Evolutionary conservation across 225 moss, liverwort and hornwort genomes (phyloP).

Genomic region (Polytrichum formosum): DNA sequence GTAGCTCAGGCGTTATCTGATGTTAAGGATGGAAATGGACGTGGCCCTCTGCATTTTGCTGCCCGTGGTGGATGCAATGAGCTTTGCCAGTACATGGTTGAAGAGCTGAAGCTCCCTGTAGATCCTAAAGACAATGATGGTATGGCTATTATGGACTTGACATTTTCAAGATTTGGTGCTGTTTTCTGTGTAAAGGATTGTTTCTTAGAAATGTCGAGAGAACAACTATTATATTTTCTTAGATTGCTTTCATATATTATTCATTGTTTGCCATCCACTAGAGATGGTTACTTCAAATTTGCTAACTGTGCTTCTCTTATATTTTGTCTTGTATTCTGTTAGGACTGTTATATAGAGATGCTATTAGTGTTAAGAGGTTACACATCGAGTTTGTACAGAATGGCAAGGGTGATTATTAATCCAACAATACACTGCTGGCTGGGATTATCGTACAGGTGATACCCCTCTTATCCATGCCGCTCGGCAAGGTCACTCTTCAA

Average conservation of each 20-base stretch:
- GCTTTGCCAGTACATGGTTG: slow-evolving; percentile 75
- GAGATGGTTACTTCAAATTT: too few relatives aligned
- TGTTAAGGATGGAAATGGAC: slow-evolving; percentile 90
- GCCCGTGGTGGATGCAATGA: slow-evolving; percentile 73
- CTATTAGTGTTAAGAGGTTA: too few relatives aligned
- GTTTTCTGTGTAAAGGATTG: background rate
- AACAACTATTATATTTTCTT: background rate
- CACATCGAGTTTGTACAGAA: too few relatives aligned
- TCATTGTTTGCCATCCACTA: background rate
- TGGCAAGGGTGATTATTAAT: too few relatives aligned
- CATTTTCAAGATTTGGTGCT: background rate
- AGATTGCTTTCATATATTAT: background rate
- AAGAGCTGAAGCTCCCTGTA: slow-evolving; percentile 75
- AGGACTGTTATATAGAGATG: too few relatives aligned
- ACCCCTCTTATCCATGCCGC: slow-evolving; percentile 96
- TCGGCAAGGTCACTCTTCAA: slow-evolving; percentile 67
- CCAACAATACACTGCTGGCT: too few relatives aligned
- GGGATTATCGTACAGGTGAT: slow-evolving; percentile 59
- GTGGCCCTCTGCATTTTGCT: slow-evolving; percentile 87
- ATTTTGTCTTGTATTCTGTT: background rate
- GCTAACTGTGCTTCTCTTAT: background rate
- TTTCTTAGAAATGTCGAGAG: background rate
- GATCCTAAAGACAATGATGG: slow-evolving; percentile 81
- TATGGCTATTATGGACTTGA: slow-evolving; percentile 10
- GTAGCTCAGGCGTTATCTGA: slow-evolving; percentile 52